Evolutionary conservation across 1,139 yeast genomes (phyloP).

Genomic region (Pichia cactophila): DNA sequence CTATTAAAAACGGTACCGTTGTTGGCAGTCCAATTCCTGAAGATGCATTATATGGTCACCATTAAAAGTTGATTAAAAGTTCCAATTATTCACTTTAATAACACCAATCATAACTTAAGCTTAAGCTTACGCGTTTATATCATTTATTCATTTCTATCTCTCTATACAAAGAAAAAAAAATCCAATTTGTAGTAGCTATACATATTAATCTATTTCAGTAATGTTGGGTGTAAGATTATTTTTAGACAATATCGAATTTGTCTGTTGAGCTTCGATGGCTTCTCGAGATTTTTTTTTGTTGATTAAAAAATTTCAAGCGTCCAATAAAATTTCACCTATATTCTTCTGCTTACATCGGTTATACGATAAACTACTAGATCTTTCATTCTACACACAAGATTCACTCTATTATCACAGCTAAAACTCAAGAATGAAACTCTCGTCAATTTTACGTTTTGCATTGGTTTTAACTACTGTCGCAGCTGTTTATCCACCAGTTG

Average conservation of each 20-base stretch:
- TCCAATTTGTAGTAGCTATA: background rate
- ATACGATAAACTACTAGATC: too few relatives aligned
- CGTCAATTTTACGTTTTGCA: background rate
- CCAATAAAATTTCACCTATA: background rate
- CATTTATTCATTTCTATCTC: constrained; percentile 1
- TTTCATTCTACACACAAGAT: too few relatives aligned
- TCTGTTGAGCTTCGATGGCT: too few relatives aligned
- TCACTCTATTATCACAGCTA: too few relatives aligned
- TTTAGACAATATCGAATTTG: too few relatives aligned
- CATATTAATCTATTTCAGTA: background rate
- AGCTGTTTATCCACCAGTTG: constrained; percentile 24
- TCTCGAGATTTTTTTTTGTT: too few relatives aligned
- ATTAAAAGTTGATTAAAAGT: background rate
- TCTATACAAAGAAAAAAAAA: background rate
- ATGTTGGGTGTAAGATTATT: background rate
- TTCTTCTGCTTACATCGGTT: background rate
- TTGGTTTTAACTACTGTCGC: constrained; percentile 1
- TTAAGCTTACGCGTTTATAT: background rate
- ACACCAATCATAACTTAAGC: background rate
- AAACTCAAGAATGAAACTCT: background rate
- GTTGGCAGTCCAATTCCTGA: constrained; percentile 46
- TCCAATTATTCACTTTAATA: too few relatives aligned
- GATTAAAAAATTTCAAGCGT: background rate
- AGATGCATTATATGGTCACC: constrained; percentile 27
- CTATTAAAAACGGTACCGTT: constrained; percentile 58